Base-by-base conservation (phyloP, 805 yeast genomes). In the Barnettozyma wickerhamii region DNA sequence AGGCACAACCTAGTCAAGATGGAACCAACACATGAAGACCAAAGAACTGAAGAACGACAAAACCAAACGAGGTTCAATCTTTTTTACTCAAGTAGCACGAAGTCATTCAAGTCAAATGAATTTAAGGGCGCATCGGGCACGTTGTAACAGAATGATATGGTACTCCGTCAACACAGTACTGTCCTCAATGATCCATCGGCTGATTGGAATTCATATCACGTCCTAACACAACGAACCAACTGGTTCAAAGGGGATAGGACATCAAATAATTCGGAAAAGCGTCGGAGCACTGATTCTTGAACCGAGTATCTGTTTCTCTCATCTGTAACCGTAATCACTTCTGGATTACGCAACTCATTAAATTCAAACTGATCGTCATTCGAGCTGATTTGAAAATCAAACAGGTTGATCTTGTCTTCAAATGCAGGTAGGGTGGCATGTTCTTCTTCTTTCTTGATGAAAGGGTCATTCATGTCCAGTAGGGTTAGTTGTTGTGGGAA, bases 281-380 rank as follows among this genome's bases (percentile, higher is more conserved):
- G 14, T 20, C 41, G 18, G n/a, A 12, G 5, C 21, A 21, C 15
- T 4, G 33, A 9, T 12, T 23, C 12, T 34, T 21, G 10, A 30
- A 38, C 23, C 15, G 15, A 17, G 5, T 9, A n/a, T 7, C 12
- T 20, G 19, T 5, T 5, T 24, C 6, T 20, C 19, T n/a, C 34
- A 24, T 19, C 24, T 17, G 43, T 40, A 48, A 40, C 50, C 45
- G 67, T 60, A 62, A 65, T 63, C 70, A 52, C 70, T 58, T 60
- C 70, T 65, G 70, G 69, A 65, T 65, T 63, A 63, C 70, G 69
- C 70, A 65, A 64, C 64, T 63, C 65, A 57, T 61, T 68, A 55
- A 63, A 59, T 41, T 51, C 66, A 51, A 52, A 56, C 45, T 62
- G 59, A 53, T 55, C 55, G 49, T 60, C 64, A 46, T 38, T 40